phyloP scores from a whole-genome alignment of 306 rosid species.

The Pyrus pyrifolia region DNA sequence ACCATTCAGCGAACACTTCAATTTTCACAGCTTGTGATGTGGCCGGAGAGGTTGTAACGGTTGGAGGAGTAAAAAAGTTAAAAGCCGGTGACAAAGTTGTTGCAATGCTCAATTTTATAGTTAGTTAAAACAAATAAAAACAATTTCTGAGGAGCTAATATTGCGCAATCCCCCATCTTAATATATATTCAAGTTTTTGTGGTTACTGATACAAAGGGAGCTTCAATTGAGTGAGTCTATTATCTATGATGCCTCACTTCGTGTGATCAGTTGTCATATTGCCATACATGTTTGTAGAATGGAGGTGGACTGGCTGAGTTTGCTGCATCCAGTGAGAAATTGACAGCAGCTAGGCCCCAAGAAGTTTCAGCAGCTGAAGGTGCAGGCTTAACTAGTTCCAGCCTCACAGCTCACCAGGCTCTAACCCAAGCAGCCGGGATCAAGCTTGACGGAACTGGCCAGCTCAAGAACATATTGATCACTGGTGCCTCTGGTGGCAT shows the following conservation, averaged over 20 bases:
- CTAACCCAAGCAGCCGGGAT: slow-evolving; percentile 44
- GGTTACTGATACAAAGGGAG: too few species aligned
- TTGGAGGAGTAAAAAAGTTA: slow-evolving; percentile 48
- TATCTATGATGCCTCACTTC: too few species aligned
- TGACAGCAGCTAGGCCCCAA: slow-evolving; percentile 35
- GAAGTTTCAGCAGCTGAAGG: slow-evolving; percentile 58
- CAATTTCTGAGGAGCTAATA: too few species aligned
- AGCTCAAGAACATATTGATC: slow-evolving; percentile 41
- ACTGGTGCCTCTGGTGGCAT: slow-evolving; percentile 62
- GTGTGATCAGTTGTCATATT: too few species aligned
- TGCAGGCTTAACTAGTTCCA: slow-evolving; percentile 44
- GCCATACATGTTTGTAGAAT: slow-evolving; percentile 16
- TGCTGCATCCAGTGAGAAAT: slow-evolving; percentile 38
- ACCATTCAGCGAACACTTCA: too few species aligned
- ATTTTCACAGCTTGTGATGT: slow-evolving; percentile 49
- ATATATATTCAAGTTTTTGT: background rate
- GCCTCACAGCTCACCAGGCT: slow-evolving; percentile 51
- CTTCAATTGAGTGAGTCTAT: too few species aligned
- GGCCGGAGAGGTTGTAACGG: slow-evolving; percentile 51
- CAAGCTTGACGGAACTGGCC: slow-evolving; percentile 53
- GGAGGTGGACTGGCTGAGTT: slow-evolving; percentile 75
- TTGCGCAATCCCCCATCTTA: too few species aligned
- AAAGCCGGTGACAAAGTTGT: slow-evolving; percentile 67
- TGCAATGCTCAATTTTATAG: slow-evolving; percentile 31
- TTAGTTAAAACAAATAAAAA: background rate